Evolutionary conservation across 805 yeast species (phyloP), one percentile per base, ranked within the genome.

Genomic region (Ogataea chonburiensis): DNA sequence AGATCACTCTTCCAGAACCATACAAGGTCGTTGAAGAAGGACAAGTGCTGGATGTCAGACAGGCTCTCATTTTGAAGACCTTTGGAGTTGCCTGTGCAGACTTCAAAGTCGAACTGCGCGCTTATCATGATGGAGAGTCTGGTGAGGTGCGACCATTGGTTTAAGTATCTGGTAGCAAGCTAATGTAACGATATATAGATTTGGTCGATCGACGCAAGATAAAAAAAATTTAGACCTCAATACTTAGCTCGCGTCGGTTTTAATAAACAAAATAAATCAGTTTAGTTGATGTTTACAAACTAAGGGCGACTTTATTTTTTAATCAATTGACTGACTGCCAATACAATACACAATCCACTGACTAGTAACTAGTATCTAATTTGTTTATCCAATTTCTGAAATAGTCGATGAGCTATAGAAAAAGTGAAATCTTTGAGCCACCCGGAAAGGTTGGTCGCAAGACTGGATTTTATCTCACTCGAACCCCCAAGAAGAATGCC

Each of bases 11-110:
- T 31, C 77, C 76, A 14, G 77, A 78, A 49, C 93, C 93, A 25
- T 86, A 75, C 64, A 72, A 71, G 30, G 96, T 94, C 24, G 86
- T 95, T 64, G 70, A 68, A 37, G 68, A 81, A 52, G 96, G 95
- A 26, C 86, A 88, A 40, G 69, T 72, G 17, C 71, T 94, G 44
- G 95, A 87, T 63, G 93, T 89, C 32, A 82, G 84, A 55, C 94
- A 93, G 67, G 94, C 97, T 16, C 74, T 93, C 49, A 78, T 93
- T 38, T 72, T 93, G 61, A 93, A 93, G 66, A 93, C 86, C 51
- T 94, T 93, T 62, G 99, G 99, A 55, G 77, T 94, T 40, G 97
- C 97, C 9, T 87, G 88, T 38, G 75, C 96, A 28, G 88, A 86
- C 58, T 93, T 91, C 66, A 86, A 80, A 63, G 94, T 93, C 34